phyloP scores from a whole-genome alignment of 2,329 filamentous ascomycete genomes.

The Paecilomyces dactylethromorphus region DNA sequence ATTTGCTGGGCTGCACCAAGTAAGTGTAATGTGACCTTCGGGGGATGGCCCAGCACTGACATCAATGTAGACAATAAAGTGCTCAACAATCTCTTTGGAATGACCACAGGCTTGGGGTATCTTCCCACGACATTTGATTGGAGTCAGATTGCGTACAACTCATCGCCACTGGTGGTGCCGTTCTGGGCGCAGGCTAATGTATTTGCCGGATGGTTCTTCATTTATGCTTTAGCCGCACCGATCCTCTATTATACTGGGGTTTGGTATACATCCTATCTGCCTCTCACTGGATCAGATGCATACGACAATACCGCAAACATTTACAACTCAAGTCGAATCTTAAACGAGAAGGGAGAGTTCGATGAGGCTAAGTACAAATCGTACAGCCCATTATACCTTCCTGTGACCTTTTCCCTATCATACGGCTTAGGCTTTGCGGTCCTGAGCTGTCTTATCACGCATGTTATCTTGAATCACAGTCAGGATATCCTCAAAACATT shows the following conservation, averaged over 20 bases:
- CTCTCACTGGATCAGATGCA: slow-evolving; percentile 19
- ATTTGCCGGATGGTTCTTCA: slow-evolving; percentile 29
- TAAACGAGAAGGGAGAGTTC: slow-evolving; percentile 46
- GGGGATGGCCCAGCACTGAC: slow-evolving; percentile 21
- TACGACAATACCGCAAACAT: slow-evolving; percentile 40
- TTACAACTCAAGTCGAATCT: slow-evolving; percentile 53
- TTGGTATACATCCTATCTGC: slow-evolving; percentile 22
- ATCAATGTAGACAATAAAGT: slow-evolving; percentile 28
- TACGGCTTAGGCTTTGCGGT: slow-evolving; percentile 58
- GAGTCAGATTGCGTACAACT: slow-evolving; percentile 31
- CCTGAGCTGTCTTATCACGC: slow-evolving; percentile 42
- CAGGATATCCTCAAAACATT: slow-evolving; percentile 14
- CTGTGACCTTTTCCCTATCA: slow-evolving; percentile 45
- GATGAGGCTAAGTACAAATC: slow-evolving; percentile 52
- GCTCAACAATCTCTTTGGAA: slow-evolving; percentile 37
- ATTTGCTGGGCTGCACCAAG: slow-evolving; percentile 39
- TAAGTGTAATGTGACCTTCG: slow-evolving; percentile 16
- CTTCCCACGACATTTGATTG: slow-evolving; percentile 47
- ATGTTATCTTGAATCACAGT: slow-evolving; percentile 14
- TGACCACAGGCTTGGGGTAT: slow-evolving; percentile 38
- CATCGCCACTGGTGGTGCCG: slow-evolving; percentile 20
- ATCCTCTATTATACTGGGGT: slow-evolving; percentile 25
- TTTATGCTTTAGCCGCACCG: slow-evolving; percentile 29
- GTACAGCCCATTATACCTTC: slow-evolving; percentile 57
- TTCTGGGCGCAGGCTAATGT: slow-evolving; percentile 34